Conservation (phyloP, 306 rosid species). For the Pueraria montana region DNA sequence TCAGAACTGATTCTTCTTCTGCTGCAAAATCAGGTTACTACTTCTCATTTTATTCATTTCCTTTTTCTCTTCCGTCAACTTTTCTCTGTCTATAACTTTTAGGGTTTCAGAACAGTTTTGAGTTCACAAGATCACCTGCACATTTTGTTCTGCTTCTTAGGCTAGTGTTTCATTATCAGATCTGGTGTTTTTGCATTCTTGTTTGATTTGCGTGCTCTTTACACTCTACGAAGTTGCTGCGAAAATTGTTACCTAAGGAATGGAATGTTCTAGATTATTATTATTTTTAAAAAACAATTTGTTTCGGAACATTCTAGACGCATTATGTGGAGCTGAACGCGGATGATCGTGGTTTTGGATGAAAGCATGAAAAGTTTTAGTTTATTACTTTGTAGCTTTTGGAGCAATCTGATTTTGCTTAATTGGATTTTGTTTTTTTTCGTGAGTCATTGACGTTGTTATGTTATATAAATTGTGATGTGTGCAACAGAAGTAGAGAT, state of each 20-base stretch:
- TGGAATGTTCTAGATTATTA: neutral
- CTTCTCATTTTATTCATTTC: slow-evolving; percentile 39
- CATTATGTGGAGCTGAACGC: slow-evolving; percentile 21
- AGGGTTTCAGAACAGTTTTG: slow-evolving; percentile 49
- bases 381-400: slow-evolving; percentile 27
- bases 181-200: slow-evolving; percentile 44
- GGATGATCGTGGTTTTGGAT: slow-evolving; percentile 33
- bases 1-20: slow-evolving; percentile 44
- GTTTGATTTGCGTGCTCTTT: slow-evolving; percentile 36
- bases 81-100: slow-evolving; percentile 31
- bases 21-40: slow-evolving; percentile 57
- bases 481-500: slow-evolving; percentile 60
- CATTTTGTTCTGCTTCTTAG: slow-evolving; percentile 34
- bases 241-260: slow-evolving; percentile 45
- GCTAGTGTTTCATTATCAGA: slow-evolving; percentile 52
- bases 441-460: slow-evolving; percentile 34
- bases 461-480: slow-evolving; percentile 10
- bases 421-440: slow-evolving; percentile 22
- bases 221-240: neutral
- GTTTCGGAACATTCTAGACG: neutral
- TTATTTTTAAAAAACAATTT: too few relatives aligned
- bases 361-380: slow-evolving; percentile 10
- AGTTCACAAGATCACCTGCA: slow-evolving; percentile 37
- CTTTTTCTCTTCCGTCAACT: slow-evolving; percentile 34
- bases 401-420: slow-evolving; percentile 35